Conservation (phyloP, 208 protist genomes). For the Wallacemonas sp. region DNA sequence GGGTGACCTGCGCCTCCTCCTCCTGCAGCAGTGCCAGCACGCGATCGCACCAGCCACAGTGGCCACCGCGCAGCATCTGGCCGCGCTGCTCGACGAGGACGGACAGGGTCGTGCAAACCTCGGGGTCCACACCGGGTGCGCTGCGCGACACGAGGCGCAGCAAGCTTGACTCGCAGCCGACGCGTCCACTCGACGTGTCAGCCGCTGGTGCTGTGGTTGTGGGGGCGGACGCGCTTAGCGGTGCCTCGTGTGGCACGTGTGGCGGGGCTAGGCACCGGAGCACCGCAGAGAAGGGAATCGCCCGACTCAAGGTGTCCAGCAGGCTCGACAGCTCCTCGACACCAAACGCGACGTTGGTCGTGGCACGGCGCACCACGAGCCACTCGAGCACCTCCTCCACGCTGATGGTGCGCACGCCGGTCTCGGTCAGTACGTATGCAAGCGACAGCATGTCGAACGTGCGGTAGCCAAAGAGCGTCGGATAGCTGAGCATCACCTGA, state of each 20-base stretch:
- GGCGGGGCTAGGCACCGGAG: constrained; percentile 28
- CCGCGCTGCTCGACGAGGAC: constrained; percentile 31
- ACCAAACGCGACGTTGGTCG: constrained; percentile 22
- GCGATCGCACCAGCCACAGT: constrained; percentile 27
- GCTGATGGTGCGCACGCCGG: constrained; percentile 35
- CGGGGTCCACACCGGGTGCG: constrained; percentile 21
- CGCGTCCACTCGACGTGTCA: too few species aligned
- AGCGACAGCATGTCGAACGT: constrained; percentile 36
- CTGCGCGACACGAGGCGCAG: constrained; percentile 21
- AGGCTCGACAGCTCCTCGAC: constrained; percentile 40
- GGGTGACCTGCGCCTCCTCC: constrained; percentile 15
- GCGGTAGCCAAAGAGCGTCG: constrained; percentile 24
- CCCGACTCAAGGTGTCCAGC: constrained; percentile 50
- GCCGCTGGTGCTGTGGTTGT: neutral
- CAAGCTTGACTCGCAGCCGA: constrained; percentile 6
- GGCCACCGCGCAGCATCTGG: constrained; percentile 13
- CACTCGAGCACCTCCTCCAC: constrained; percentile 38
- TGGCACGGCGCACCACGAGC: constrained; percentile 20
- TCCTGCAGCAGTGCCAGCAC: constrained; percentile 19
- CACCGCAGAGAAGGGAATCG: constrained; percentile 46
- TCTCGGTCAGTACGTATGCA: constrained; percentile 36
- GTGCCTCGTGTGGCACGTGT: neutral
- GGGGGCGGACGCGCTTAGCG: neutral
- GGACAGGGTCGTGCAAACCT: constrained; percentile 21
- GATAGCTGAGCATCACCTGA: neutral